phyloP scores from a whole-genome alignment of 805 yeast genomes.

The Metschnikowia proteae region DNA sequence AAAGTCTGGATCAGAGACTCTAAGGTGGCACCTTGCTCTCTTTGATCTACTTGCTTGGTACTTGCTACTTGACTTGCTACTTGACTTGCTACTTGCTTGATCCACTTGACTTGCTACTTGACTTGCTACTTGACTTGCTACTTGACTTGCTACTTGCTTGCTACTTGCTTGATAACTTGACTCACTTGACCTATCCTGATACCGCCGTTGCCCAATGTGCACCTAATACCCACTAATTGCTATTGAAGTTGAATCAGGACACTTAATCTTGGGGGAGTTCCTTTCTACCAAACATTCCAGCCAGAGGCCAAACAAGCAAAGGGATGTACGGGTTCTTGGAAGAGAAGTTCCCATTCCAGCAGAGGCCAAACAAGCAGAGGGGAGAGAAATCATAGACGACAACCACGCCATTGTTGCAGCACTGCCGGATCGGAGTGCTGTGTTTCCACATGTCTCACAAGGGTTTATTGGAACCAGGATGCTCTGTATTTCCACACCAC shows the following conservation, averaged over 20 bases:
- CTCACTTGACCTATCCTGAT: conserved; percentile 44
- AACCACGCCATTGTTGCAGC: conserved; percentile 97
- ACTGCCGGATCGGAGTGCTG: conserved; percentile 97
- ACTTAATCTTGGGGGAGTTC: conserved; percentile 86
- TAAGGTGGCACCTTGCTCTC: no score
- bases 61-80: no score
- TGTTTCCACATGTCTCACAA: conserved; percentile 91
- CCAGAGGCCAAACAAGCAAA: conserved; percentile 95
- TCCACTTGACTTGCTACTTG: no score
- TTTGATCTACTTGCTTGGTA: no score
- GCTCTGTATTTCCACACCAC: conserved; percentile 91
- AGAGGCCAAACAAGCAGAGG: conserved; percentile 95
- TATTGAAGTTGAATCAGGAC: conserved; percentile 95
- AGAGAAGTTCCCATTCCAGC: no score
- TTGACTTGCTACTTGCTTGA: no score
- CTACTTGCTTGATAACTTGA: no score
- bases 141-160: no score
- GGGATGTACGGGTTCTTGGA: no score
- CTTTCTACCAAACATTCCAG: conserved; percentile 88
- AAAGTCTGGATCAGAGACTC: no score
- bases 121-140: no score
- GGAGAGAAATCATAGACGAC: conserved; percentile 92
- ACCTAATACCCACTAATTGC: conserved; percentile 84
- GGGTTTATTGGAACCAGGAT: conserved; percentile 93
- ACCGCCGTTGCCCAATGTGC: conserved; percentile 82